These are phyloP conservation scores for Crassisporium funariophilum DNA, from an alignment of 768 basidiomycete species.

Conservation along the genomic window DNA sequence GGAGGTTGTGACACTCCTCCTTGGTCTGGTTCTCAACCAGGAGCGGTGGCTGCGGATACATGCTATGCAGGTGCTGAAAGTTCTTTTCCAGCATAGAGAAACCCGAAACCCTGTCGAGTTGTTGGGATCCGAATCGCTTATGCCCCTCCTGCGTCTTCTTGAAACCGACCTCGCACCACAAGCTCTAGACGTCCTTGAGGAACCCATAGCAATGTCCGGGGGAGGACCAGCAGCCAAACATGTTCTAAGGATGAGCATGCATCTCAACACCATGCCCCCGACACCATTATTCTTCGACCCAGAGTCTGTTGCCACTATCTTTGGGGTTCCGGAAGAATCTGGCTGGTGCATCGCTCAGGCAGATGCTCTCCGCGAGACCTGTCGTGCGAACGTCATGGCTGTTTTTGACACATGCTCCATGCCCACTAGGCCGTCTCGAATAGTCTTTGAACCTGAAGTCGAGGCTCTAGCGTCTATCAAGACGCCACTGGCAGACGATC, in stretches of 20 bases:
- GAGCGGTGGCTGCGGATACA: slow-evolving; percentile 82
- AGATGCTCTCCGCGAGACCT: slow-evolving; percentile 59
- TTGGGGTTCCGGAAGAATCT: slow-evolving; percentile 78
- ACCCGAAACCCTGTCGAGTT: slow-evolving; percentile 71
- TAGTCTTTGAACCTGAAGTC: slow-evolving; percentile 72
- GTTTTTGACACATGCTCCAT: slow-evolving; percentile 85
- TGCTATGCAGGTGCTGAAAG: slow-evolving; percentile 85
- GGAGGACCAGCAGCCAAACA: slow-evolving; percentile 80
- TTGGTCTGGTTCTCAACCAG: slow-evolving; percentile 83
- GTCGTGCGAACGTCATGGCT: slow-evolving; percentile 77
- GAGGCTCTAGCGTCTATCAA: slow-evolving; percentile 44
- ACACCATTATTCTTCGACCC: slow-evolving; percentile 37
- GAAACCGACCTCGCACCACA: slow-evolving; percentile 83
- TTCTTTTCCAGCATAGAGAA: slow-evolving; percentile 85
- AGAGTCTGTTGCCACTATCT: slow-evolving; percentile 68
- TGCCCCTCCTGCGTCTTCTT: slow-evolving; percentile 88
- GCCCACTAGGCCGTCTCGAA: slow-evolving; percentile 65
- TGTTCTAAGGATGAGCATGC: slow-evolving; percentile 92
- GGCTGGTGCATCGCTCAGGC: slow-evolving; percentile 86
- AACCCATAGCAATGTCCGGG: slow-evolving; percentile 79
- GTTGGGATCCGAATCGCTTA: slow-evolving; percentile 83
- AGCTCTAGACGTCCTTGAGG: slow-evolving; percentile 92
- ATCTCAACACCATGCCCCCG: slow-evolving; percentile 44
- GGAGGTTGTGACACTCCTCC: slow-evolving; percentile 81
- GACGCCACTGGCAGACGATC: slow-evolving; percentile 56